Conservation (phyloP, 495 filamentous ascomycete genomes). For the Tetracladium setigerum region DNA sequence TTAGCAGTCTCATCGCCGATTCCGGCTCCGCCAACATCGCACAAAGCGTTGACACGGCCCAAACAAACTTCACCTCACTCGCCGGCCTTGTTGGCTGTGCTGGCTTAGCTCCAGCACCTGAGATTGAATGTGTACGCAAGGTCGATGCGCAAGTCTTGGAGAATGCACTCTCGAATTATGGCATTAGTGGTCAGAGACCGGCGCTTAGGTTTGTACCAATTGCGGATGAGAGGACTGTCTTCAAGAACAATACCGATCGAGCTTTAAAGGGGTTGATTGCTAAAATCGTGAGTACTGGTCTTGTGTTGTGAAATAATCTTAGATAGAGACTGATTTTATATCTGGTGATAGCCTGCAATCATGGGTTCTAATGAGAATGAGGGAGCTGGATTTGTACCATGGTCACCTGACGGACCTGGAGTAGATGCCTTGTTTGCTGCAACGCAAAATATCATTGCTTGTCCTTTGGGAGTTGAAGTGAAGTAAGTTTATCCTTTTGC, state of each 20-base stretch:
- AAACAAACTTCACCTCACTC: conserved; percentile 33
- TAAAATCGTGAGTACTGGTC: conserved; percentile 10
- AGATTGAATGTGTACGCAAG: conserved; percentile 40
- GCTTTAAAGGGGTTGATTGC: conserved; percentile 9
- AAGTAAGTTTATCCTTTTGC: background rate
- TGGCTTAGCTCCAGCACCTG: conserved; percentile 26
- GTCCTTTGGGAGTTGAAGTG: background rate
- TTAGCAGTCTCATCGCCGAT: conserved; percentile 35
- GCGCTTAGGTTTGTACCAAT: conserved; percentile 32
- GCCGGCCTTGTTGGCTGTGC: conserved; percentile 37
- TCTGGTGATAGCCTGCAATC: conserved; percentile 25
- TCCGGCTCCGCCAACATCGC: conserved; percentile 33
- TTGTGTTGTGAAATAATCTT: too few relatives aligned
- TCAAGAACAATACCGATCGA: conserved; percentile 35
- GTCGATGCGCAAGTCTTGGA: conserved; percentile 31
- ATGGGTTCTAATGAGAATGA: conserved; percentile 36
- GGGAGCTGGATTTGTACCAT: conserved; percentile 27
- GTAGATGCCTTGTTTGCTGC: background rate
- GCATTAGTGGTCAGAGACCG: conserved; percentile 26
- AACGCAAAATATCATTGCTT: conserved; percentile 5
- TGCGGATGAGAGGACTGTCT: conserved; percentile 32
- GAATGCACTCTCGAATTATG: conserved; percentile 31
- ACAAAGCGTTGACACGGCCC: conserved; percentile 22
- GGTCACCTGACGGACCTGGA: conserved; percentile 5
- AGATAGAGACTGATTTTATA: background rate